A percentile compares a stretch with the other conserved stretches of the same genome.
These are phyloP conservation scores for Acanthamoeba healyi DNA, from an alignment of 208 protist species.

Conservation along the genomic window DNA sequence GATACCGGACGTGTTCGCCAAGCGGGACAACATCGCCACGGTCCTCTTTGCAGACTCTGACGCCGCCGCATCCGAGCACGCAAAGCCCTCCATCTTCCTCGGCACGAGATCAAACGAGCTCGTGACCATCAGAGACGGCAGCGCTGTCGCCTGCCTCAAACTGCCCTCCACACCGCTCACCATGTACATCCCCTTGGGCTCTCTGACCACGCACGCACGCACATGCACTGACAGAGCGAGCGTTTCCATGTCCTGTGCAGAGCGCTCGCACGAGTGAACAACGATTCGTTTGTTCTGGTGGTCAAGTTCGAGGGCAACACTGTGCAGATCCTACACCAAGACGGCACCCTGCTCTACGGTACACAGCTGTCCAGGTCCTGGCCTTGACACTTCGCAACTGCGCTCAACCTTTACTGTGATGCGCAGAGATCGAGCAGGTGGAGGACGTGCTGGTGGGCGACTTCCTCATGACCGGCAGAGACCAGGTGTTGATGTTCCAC, in stretches of 20 bases:
- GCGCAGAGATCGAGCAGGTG: not conserved
- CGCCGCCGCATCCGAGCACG: not conserved
- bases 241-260: too few relatives aligned
- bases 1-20: not conserved
- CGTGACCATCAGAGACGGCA: not conserved
- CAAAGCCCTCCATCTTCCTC: not conserved
- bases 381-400: too few relatives aligned
- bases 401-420: not conserved
- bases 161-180: not conserved
- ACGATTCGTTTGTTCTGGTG: not conserved
- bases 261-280: not conserved
- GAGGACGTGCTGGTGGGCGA: constrained; percentile 53
- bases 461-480: not conserved
- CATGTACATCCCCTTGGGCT: not conserved
- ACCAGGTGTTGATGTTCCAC: constrained; percentile 38
- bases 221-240: too few relatives aligned
- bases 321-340: not conserved
- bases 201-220: too few relatives aligned
- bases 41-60: not conserved
- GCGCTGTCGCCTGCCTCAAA: not conserved
- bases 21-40: not conserved
- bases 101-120: constrained; percentile 16
- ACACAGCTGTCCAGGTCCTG: not conserved
- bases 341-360: constrained; percentile 15
- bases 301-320: not conserved